phyloP scores from a whole-genome alignment of 225 moss, liverwort and hornwort species.

The Pleurozium schreberi region DNA sequence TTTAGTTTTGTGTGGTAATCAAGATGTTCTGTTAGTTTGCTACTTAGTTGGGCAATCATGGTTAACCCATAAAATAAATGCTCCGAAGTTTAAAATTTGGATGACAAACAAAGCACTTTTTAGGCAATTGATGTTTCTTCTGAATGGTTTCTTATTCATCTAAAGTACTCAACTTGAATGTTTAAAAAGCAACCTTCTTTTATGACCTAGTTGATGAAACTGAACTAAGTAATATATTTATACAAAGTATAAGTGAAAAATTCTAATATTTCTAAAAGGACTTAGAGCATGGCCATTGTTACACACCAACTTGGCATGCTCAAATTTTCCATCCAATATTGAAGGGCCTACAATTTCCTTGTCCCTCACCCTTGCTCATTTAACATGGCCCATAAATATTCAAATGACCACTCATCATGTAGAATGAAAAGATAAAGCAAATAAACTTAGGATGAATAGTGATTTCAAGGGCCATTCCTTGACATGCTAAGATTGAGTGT shows the following conservation, averaged over 20 bases:
- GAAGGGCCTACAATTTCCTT: too few species aligned
- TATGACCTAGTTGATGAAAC: background rate
- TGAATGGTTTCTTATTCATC: background rate
- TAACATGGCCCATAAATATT: too few species aligned
- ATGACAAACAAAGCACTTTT: background rate
- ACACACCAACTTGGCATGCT: too few species aligned
- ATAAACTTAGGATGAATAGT: too few species aligned
- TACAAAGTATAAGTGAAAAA: background rate
- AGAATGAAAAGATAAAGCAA: too few species aligned
- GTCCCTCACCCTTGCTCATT: too few species aligned
- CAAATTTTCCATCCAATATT: too few species aligned
- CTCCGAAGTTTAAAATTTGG: background rate
- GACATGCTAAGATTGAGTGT: too few species aligned
- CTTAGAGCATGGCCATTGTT: too few species aligned
- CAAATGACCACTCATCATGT: too few species aligned
- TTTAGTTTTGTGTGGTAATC: background rate
- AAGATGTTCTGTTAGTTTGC: background rate
- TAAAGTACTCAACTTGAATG: background rate
- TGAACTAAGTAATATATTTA: background rate
- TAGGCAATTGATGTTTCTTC: background rate
- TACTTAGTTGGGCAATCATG: background rate
- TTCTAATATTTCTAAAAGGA: background rate
- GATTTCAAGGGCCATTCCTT: too few species aligned
- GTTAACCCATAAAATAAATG: accelerated
- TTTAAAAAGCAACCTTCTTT: background rate